Conservation (phyloP, 176 grass and related monocot genomes). For the Phragmites australis region DNA sequence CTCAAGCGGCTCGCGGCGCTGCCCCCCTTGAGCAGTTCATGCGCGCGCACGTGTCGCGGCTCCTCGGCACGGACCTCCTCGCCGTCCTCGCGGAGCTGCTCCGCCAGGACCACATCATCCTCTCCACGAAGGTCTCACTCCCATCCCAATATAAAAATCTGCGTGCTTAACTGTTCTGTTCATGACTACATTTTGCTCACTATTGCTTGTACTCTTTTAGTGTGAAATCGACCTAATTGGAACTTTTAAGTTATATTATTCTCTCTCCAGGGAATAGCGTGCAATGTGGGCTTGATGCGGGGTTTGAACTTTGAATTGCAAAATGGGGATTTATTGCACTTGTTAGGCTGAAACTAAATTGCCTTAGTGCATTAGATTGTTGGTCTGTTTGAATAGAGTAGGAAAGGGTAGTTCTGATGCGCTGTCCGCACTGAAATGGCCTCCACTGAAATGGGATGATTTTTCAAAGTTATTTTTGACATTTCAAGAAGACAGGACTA, state of each 20-base stretch:
- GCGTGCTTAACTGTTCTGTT: background rate
- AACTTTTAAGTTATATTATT: background rate
- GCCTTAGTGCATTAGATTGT: background rate
- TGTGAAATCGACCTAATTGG: background rate
- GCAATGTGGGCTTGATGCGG: background rate
- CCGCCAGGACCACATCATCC: conserved; percentile 76
- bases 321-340: background rate
- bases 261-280: background rate
- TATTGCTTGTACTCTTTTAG: background rate
- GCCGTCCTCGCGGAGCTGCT: conserved; percentile 81
- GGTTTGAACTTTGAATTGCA: background rate
- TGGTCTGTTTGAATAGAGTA: background rate
- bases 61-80: conserved; percentile 82
- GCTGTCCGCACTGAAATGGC: background rate
- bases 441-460: too few species aligned
- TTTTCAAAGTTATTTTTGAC: background rate
- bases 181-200: background rate
- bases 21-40: conserved; percentile 73
- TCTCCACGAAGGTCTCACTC: conserved; percentile 71
- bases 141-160: background rate
- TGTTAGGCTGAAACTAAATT: background rate
- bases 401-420: background rate
- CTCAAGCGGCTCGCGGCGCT: conserved; percentile 76
- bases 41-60: conserved; percentile 72
- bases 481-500: background rate